Evolutionary conservation across 192 early-diverging fungal species (phyloP), one percentile per base, ranked within the genome.

Genomic region (Ambispora gerdemannii): DNA sequence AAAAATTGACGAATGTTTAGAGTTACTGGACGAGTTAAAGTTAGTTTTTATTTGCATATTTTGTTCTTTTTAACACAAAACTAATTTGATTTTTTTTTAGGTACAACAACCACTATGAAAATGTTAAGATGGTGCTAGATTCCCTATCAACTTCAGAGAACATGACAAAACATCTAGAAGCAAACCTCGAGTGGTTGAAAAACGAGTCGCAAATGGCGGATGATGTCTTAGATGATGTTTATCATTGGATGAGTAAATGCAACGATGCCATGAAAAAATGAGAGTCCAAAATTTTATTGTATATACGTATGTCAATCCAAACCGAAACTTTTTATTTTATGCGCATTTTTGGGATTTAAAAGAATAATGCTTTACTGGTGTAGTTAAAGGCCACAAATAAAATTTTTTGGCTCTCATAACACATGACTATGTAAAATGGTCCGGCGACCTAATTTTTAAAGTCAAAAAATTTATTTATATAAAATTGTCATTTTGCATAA

Each of bases 121-220:
- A 63, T 22, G 64, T 50, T 30, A 50, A 51, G 24, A 0, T 28
- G 51, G 2, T 28, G 51, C 31, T 66, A 20, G 19, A 50, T 7
- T 66, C 64, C 49, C 51, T 66, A 7, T 66, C 50, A 51, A 62
- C 30, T 13, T 31, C 64, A 22, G 50, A 66, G 64, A 66, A 50
- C 19, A 0, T 13, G 33, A 19, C 7, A 4, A 50, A 51, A 33
- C 64, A 66, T 13, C 28, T 24, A 17, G 34, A 50, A 51, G 49
- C 22, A 51, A 49, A 51, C 25, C 31, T 32, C n/a, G 28, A 50
- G 20, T 66, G 64, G 64, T 50, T 66, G 28, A n/a, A 32, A 66
- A 51, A 66, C 20, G 49, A 66, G 33, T 66, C 51, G 15, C 27
- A 20, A 31, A n/a, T 38, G 8, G 60, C 60, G 22, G 4, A 62